Conservation (phyloP, 2,329 filamentous ascomycete species). For the Apiospora phragmitis region DNA sequence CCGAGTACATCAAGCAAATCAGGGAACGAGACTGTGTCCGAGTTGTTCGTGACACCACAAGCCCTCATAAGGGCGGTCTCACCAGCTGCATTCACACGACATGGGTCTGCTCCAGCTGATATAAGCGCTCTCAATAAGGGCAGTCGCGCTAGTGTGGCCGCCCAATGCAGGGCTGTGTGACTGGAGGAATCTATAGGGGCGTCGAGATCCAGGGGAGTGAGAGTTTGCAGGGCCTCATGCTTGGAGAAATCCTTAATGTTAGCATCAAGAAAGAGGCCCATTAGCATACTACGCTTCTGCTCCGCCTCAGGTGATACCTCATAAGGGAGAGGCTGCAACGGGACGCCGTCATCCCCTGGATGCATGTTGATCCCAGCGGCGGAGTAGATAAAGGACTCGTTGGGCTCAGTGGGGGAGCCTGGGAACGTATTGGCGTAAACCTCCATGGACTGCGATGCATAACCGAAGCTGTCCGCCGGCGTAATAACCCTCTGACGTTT, state of each 20-base stretch:
- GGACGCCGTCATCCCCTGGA: constrained; percentile 53
- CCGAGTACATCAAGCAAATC: constrained; percentile 87
- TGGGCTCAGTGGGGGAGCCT: constrained; percentile 76
- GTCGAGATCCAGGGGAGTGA: constrained; percentile 81
- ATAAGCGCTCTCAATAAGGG: constrained; percentile 80
- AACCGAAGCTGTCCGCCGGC: constrained; percentile 56
- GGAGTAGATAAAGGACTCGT: constrained; percentile 74
- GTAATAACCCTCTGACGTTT: constrained; percentile 71
- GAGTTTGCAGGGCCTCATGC: constrained; percentile 73
- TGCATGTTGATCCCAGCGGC: constrained; percentile 47
- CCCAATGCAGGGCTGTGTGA: constrained; percentile 95
- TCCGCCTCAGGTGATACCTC: constrained; percentile 67
- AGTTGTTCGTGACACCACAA: constrained; percentile 89
- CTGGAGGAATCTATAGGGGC: constrained; percentile 87
- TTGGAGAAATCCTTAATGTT: constrained; percentile 66
- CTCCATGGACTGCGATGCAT: constrained; percentile 48
- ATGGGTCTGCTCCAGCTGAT: constrained; percentile 80
- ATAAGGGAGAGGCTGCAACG: constrained; percentile 65
- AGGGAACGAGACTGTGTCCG: constrained; percentile 87
- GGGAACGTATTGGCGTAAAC: constrained; percentile 53
- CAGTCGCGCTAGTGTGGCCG: constrained; percentile 86
- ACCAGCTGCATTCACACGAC: constrained; percentile 82
- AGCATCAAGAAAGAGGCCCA: constrained; percentile 79
- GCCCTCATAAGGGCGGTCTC: constrained; percentile 94
- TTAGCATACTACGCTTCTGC: constrained; percentile 77